Evolutionary conservation across 768 basidiomycete species (phyloP).

Genomic region (Tylopilus felleus): DNA sequence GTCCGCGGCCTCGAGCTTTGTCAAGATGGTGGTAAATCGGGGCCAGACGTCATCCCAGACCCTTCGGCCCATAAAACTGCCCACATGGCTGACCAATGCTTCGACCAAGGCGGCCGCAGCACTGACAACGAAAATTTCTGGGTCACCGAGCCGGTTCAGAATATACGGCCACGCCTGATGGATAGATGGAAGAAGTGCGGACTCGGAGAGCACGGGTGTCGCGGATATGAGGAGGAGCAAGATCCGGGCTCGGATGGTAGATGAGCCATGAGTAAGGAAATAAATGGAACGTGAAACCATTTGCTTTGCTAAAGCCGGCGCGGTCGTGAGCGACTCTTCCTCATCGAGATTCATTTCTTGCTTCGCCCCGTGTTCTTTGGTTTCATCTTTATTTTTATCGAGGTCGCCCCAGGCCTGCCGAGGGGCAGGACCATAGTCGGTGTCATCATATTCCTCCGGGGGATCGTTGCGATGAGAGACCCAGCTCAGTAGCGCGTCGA

Average conservation of each 20-base stretch:
- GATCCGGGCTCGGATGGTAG: constrained; percentile 82
- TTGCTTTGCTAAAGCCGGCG: constrained; percentile 74
- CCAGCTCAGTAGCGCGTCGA: constrained; percentile 65
- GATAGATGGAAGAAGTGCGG: constrained; percentile 77
- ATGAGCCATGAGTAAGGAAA: constrained; percentile 88
- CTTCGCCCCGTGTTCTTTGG: constrained; percentile 15
- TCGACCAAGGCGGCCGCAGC: constrained; percentile 76
- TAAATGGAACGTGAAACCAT: constrained; percentile 85
- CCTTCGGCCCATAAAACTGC: constrained; percentile 79
- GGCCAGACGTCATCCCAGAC: constrained; percentile 97
- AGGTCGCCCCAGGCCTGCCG: constrained; percentile 52
- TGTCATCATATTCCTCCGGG: constrained; percentile 37
- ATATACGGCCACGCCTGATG: constrained; percentile 95
- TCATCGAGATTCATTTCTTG: constrained; percentile 32
- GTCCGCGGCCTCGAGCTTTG: constrained; percentile 60
- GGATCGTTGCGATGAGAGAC: constrained; percentile 44
- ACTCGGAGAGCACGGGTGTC: constrained; percentile 66
- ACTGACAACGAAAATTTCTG: constrained; percentile 74
- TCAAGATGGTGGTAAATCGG: constrained; percentile 60
- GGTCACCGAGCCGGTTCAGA: constrained; percentile 73
- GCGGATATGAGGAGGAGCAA: constrained; percentile 71
- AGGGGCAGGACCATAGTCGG: constrained; percentile 60
- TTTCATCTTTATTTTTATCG: constrained; percentile 24
- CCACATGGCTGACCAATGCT: constrained; percentile 62
- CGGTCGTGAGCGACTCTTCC: constrained; percentile 55